Evolutionary conservation across 2,329 filamentous ascomycete genomes (phyloP), one percentile per base, ranked within the genome.

Genomic region (Aureobasidium lini): DNA sequence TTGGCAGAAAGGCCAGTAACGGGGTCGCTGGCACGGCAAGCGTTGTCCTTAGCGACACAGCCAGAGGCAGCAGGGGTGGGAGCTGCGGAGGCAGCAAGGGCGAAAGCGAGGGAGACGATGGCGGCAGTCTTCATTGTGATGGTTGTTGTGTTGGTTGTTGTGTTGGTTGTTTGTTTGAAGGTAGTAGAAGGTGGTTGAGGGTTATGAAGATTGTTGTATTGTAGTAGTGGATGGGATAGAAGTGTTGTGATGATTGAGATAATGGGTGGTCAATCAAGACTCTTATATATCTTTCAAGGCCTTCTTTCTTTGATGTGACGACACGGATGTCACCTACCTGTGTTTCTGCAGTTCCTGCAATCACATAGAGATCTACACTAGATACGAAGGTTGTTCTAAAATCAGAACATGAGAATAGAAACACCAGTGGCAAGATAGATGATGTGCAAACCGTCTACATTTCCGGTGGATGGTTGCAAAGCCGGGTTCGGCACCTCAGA

Each of bases 71-170:
- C 32, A 28, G 48, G 9, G 10, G 3, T 7, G 16, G 13, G 58
- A 16, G 59, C 59, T 2, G 59, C 59, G 18, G 57, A 57, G 36
- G 59, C 59, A 31, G 59, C 50, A 23, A 60, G 28, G n/a, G 59
- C 59, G 36, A 60, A 29, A 16, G 44, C 23, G 23, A 23, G n/a
- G 18, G 59, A 44, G 29, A 60, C 9, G 13, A 60, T 23, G 13
- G 43, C 23, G 28, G 59, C 13, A 9, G 59, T 49, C 43, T 50
- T 60, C 59, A 60, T 60, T 31, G 32, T 60, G 43, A 50, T 49
- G n/a, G 36, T 54, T 29, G 28, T 50, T 32, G 56, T 49, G 16
- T 16, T 40, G 29, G 15, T 15, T 57, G 18, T 39, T 47, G 11
- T 6, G 36, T 31, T 42, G 36, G 16, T 11, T 57, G n/a, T 37